Conservation (phyloP, 805 yeast genomes). For the Myxozyma neotropica region DNA sequence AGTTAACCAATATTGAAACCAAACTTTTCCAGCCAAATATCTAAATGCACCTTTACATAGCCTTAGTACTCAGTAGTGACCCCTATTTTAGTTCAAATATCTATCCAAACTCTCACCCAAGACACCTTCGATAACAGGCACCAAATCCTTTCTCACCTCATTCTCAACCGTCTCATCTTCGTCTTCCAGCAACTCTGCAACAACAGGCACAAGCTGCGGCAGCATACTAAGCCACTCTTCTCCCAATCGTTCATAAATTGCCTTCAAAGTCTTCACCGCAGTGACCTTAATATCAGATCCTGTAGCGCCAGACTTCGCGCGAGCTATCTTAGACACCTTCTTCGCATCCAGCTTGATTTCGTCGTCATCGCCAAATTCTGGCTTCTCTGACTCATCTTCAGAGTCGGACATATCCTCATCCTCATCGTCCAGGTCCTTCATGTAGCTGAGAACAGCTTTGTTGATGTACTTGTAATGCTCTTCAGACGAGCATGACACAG, state of each 20-base stretch:
- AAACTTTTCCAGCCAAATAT: conserved; percentile 1
- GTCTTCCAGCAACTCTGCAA: conserved; percentile 93
- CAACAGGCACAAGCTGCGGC: conserved; percentile 93
- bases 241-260: conserved; percentile 86
- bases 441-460: conserved; percentile 61
- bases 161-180: conserved; percentile 91
- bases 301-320: conserved; percentile 18
- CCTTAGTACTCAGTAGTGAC: background rate
- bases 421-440: conserved; percentile 56
- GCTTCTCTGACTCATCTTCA: background rate
- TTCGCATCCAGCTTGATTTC: conserved; percentile 12
- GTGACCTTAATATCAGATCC: conserved; percentile 54
- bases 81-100: conserved; percentile 37
- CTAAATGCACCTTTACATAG: background rate
- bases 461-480: conserved; percentile 72
- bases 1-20: no score
- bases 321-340: conserved; percentile 25
- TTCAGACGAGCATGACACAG: conserved; percentile 61
- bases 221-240: conserved; percentile 89
- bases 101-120: conserved; percentile 90
- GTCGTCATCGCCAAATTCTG: background rate
- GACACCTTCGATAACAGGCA: conserved; percentile 86
- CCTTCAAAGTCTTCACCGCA: conserved; percentile 78
- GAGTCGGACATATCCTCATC: conserved; percentile 1
- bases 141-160: conserved; percentile 88